These are phyloP conservation scores for Fusarium luffae DNA, from an alignment of 2,329 filamentous ascomycete species.

Conservation along the genomic window DNA sequence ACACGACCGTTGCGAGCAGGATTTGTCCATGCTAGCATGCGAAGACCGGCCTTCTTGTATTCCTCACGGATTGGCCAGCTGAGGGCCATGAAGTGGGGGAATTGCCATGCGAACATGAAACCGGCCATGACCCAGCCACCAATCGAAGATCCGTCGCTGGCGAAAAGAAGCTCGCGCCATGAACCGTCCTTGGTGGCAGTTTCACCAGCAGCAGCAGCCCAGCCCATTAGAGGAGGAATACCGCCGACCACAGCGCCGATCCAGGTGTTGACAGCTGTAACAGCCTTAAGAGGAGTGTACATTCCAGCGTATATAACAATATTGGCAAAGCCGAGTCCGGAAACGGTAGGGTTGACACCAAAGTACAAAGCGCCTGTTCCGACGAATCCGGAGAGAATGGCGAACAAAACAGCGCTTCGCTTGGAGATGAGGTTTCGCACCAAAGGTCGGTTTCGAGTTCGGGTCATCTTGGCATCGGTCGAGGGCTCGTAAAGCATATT, in stretches of 20 bases:
- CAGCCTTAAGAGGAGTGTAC: conserved; percentile 92
- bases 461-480: conserved; percentile 91
- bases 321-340: conserved; percentile 84
- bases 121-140: conserved; percentile 91
- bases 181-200: conserved; percentile 79
- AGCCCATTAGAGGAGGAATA: conserved; percentile 97
- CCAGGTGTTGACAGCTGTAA: conserved; percentile 93
- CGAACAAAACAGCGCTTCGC: conserved; percentile 80
- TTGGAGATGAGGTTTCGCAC: conserved; percentile 82
- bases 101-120: conserved; percentile 94
- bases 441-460: conserved; percentile 90
- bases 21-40: conserved; percentile 88
- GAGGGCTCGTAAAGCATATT: conserved; percentile 97
- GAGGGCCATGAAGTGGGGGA: conserved; percentile 96
- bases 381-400: conserved; percentile 73
- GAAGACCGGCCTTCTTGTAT: conserved; percentile 77
- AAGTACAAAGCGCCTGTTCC: conserved; percentile 83
- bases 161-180: conserved; percentile 82
- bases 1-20: conserved; percentile 87
- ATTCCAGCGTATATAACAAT: conserved; percentile 90
- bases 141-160: conserved; percentile 66
- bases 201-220: conserved; percentile 93
- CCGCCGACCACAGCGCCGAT: conserved; percentile 91
- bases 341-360: conserved; percentile 93
- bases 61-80: conserved; percentile 90